Percentiles rank a stretch among this genome's conserved stretches.
Evolutionary conservation across 257 asterid genomes (phyloP).

Genomic region (Scutellaria baicalensis): DNA sequence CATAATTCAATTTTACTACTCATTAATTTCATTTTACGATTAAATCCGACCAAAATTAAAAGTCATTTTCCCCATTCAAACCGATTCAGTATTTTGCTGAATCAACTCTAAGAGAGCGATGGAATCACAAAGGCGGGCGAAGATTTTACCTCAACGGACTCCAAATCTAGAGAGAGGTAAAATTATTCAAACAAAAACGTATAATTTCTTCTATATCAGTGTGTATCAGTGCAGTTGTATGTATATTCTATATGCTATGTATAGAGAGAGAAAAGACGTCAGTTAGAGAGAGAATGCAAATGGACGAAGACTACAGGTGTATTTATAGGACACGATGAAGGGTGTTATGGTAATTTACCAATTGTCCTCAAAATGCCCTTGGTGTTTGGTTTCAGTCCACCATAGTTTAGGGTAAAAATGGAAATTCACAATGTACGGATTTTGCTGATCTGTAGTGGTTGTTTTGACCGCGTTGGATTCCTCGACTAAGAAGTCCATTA

Average conservation of each 20-base stretch:
- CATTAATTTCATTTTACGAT: slow-evolving; percentile 4
- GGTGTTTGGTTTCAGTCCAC: background rate
- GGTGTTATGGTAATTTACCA: slow-evolving; percentile 2
- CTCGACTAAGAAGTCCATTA: background rate
- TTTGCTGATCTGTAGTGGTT: background rate
- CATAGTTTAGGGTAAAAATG: background rate
- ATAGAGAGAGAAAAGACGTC: background rate
- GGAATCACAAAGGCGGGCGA: background rate
- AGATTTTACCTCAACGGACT: slow-evolving; percentile 29
- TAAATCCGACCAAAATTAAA: slow-evolving; percentile 12
- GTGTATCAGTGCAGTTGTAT: no score
- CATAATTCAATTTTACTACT: slow-evolving; percentile 10
- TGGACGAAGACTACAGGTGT: slow-evolving; percentile 23
- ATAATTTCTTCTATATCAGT: background rate
- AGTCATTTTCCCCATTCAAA: background rate
- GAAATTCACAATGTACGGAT: background rate
- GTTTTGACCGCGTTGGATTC: background rate
- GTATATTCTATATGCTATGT: slow-evolving; percentile 7
- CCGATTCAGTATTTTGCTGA: background rate
- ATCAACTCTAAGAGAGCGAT: background rate
- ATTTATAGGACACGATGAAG: slow-evolving; percentile 52
- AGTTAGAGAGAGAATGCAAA: slow-evolving; percentile 6
- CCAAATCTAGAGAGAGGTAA: slow-evolving; percentile 39
- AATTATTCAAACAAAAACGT: background rate
- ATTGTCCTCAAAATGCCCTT: slow-evolving; percentile 5